Percentiles rank a stretch among this genome's conserved stretches.
phyloP scores from a whole-genome alignment of 148 eudicot species.

The Camellia japonica region DNA sequence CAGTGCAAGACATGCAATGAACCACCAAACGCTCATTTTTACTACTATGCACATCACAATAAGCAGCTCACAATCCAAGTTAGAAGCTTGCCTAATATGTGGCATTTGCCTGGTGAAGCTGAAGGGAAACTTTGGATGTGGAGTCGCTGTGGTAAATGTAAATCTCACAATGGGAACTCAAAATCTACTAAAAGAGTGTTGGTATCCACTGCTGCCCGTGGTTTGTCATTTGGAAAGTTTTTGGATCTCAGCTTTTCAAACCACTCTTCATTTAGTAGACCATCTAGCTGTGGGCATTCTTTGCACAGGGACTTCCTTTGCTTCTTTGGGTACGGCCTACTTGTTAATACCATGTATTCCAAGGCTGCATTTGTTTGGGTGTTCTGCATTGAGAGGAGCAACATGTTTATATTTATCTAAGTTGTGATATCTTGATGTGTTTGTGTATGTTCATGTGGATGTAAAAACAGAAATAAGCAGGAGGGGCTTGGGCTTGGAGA shows the following conservation, averaged over 20 bases:
- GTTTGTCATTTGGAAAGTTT: slow-evolving; percentile 93
- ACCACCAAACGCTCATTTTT: slow-evolving; percentile 70
- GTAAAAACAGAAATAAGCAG: not conserved
- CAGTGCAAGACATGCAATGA: slow-evolving; percentile 59
- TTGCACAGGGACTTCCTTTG: slow-evolving; percentile 80
- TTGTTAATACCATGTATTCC: not conserved
- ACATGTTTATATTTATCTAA: not conserved
- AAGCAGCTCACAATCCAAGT: slow-evolving; percentile 86
- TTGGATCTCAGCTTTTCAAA: slow-evolving; percentile 90
- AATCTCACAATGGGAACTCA: slow-evolving; percentile 39
- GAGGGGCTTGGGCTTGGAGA: not conserved
- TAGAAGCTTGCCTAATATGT: slow-evolving; percentile 36
- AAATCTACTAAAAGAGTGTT: slow-evolving; percentile 80
- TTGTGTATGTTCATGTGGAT: not conserved
- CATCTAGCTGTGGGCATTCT: slow-evolving; percentile 80
- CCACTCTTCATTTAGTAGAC: slow-evolving; percentile 57
- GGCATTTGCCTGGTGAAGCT: slow-evolving; percentile 58
- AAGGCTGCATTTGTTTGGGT: not conserved
- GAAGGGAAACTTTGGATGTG: slow-evolving; percentile 97
- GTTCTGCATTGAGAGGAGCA: not conserved
- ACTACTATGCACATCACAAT: slow-evolving; percentile 82
- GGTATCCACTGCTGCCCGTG: slow-evolving; percentile 73
- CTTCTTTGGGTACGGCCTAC: slow-evolving; percentile 77
- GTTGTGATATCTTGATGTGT: not conserved
- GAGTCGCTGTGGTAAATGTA: slow-evolving; percentile 91